Evolutionary conservation across 148 eudicot species (phyloP).

Genomic region (Cornus kousa): DNA sequence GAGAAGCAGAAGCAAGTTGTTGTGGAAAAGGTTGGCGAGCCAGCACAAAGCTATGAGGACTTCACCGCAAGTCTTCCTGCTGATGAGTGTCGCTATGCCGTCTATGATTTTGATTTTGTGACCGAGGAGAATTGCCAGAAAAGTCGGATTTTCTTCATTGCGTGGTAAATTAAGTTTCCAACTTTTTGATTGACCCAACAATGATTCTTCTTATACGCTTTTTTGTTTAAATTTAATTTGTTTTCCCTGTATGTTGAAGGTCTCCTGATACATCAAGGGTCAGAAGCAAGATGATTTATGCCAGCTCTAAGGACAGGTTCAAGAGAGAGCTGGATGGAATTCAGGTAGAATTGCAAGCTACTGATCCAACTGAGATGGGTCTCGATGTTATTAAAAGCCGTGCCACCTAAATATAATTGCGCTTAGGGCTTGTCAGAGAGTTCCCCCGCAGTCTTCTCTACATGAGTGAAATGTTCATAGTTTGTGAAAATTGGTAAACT

Average conservation of each 20-base stretch:
- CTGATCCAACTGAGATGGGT: conserved; percentile 39
- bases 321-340: conserved; percentile 47
- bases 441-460: not conserved
- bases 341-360: conserved; percentile 38
- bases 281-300: conserved; percentile 46
- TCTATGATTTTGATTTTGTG: conserved; percentile 38
- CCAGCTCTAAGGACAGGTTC: conserved; percentile 42
- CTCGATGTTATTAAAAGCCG: conserved; percentile 35
- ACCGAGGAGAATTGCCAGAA: conserved; percentile 36
- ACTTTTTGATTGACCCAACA: not conserved
- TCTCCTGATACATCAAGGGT: conserved; percentile 39
- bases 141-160: conserved; percentile 39
- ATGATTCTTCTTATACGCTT: not conserved
- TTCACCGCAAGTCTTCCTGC: conserved; percentile 33
- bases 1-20: conserved; percentile 39
- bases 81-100: conserved; percentile 34
- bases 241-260: conserved; percentile 14
- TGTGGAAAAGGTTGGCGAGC: conserved; percentile 39
- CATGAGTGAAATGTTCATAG: conserved; percentile 14
- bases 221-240: not conserved
- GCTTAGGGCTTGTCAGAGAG: not conserved
- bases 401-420: conserved; percentile 12
- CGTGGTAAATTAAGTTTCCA: conserved; percentile 24
- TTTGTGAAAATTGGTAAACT: conserved; percentile 3
- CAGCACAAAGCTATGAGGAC: conserved; percentile 34